Conservation (phyloP, 495 filamentous ascomycete species). For the Choiromyces venosus region DNA sequence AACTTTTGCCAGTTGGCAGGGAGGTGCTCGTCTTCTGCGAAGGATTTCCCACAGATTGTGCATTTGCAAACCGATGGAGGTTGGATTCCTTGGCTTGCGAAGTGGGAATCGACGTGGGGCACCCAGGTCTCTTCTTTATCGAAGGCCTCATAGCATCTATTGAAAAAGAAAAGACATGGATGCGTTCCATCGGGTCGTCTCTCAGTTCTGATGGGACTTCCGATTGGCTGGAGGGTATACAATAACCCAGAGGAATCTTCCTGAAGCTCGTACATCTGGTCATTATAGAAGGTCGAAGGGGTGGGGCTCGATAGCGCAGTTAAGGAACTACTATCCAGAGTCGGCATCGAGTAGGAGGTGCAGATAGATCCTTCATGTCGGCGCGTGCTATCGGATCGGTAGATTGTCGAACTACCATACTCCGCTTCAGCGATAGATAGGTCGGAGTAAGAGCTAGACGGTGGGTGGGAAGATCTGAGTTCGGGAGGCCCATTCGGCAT, state of each 20-base stretch:
- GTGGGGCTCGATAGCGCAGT: not conserved
- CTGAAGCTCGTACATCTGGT: conserved; percentile 22
- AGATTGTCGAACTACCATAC: not conserved
- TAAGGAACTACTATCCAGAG: conserved; percentile 4
- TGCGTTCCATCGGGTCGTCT: conserved; percentile 3
- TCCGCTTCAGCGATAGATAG: not conserved
- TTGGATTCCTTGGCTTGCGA: not conserved
- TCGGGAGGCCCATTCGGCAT: not conserved
- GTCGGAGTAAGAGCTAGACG: not conserved
- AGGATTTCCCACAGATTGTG: conserved; percentile 10
- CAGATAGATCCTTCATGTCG: not conserved
- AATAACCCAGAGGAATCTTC: conserved; percentile 10
- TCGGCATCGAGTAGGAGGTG: conserved; percentile 13
- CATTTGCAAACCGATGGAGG: conserved; percentile 21
- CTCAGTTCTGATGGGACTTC: not conserved
- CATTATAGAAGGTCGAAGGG: not conserved
- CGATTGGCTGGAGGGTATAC: conserved; percentile 2
- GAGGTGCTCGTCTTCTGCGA: not conserved
- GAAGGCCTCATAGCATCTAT: not conserved
- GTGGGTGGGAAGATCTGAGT: not conserved
- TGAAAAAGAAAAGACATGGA: conserved; percentile 25
- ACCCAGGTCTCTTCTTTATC: conserved; percentile 8
- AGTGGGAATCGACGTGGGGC: conserved; percentile 16
- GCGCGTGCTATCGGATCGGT: not conserved
- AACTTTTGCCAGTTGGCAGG: conserved; percentile 17